phyloP scores from a whole-genome alignment of 108 stramenopile species.

The Cafeteria roenbergensis region DNA sequence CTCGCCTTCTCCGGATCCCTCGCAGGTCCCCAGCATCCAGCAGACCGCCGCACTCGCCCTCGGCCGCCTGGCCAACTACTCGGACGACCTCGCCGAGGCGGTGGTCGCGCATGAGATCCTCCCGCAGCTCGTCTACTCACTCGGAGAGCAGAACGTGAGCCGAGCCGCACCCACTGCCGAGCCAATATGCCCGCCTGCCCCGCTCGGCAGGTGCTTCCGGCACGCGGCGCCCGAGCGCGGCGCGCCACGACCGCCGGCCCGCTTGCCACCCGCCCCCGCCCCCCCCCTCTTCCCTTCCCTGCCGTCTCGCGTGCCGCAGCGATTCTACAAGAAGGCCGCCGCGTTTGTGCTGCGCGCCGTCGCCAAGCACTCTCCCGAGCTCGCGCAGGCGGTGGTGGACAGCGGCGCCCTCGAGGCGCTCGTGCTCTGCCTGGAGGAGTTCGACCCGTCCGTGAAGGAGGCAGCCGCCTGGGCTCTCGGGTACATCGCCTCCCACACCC shows the following conservation, averaged over 20 bases:
- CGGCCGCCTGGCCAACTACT: conserved; percentile 50
- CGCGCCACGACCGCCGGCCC: too few relatives aligned
- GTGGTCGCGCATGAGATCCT: conserved; percentile 56
- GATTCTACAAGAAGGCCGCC: conserved; percentile 58
- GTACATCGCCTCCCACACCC: conserved; percentile 54
- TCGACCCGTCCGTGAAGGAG: conserved; percentile 56
- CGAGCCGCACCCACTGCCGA: too few relatives aligned
- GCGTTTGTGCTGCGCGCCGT: conserved; percentile 53
- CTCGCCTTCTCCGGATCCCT: too few relatives aligned
- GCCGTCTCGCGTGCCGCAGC: background rate
- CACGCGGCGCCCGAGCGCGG: too few relatives aligned
- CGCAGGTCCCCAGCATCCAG: conserved; percentile 47
- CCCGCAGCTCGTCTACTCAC: conserved; percentile 55
- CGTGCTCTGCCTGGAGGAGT: conserved; percentile 53
- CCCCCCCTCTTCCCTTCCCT: background rate
- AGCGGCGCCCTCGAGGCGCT: conserved; percentile 50
- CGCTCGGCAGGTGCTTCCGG: background rate
- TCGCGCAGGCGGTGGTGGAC: conserved; percentile 56
- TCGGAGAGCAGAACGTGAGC: conserved; percentile 51
- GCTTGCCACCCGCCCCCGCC: too few relatives aligned
- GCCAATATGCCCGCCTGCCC: too few relatives aligned
- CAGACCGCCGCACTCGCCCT: conserved; percentile 52
- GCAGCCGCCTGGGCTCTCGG: conserved; percentile 60
- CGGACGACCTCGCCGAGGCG: conserved; percentile 52
- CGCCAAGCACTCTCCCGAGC: conserved; percentile 54